These are phyloP conservation scores for barley (Hordeum vulgare) DNA, from an alignment of 176 grass and related monocot genomes.

Conservation along the genomic window MorexV3_pseudomolecules_assembly NC_058523.1:555454663-555455162, in stretches of 20 bases:
- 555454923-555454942: background rate
- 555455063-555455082: slow-evolving; percentile 79
- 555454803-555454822: background rate
- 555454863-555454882: background rate
- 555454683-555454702: background rate
- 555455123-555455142: slow-evolving; percentile 47
- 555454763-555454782: background rate
- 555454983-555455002: slow-evolving; percentile 11
- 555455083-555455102: slow-evolving; percentile 28
- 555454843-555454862: background rate
- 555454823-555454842: background rate
- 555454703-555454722: background rate
- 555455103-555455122: slow-evolving; percentile 46
- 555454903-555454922: background rate
- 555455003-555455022: background rate
- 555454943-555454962: background rate
- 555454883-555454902: background rate
- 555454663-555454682: background rate
- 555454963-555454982: slow-evolving; percentile 1
- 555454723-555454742: background rate
- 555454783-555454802: background rate
- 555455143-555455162: slow-evolving; percentile 53
- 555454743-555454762: background rate
- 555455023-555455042: slow-evolving; percentile 24
- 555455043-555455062: slow-evolving; percentile 99